These are phyloP conservation scores for Kluyveromyces starmeri DNA, from an alignment of 805 yeast species.

Conservation along the genomic window DNA sequence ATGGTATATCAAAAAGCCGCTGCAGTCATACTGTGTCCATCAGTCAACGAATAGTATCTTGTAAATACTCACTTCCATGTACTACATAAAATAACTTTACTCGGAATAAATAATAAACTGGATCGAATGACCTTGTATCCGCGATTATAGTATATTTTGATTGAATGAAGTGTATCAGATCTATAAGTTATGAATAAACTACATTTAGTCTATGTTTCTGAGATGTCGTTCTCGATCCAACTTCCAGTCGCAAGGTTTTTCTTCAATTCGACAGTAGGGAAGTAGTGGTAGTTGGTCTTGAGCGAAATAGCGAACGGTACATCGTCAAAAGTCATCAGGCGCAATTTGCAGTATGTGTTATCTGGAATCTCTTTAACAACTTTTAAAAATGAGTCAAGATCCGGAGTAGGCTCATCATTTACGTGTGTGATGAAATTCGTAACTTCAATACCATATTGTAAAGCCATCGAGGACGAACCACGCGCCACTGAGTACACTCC, in stretches of 20 bases:
- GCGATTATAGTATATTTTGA: no score
- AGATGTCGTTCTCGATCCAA: constrained; percentile 47
- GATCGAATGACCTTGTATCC: no score
- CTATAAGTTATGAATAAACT: no score
- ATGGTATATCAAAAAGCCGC: no score
- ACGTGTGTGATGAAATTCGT: constrained; percentile 87
- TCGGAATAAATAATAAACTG: no score
- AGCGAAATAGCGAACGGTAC: constrained; percentile 80
- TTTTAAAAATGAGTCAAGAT: constrained; percentile 54
- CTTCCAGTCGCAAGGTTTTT: constrained; percentile 38
- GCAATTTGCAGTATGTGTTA: constrained; percentile 68
- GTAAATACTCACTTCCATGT: no score
- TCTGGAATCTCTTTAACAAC: constrained; percentile 69
- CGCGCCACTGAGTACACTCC: constrained; percentile 74
- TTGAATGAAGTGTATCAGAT: no score
- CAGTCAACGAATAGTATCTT: no score
- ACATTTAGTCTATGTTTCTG: constrained; percentile 1
- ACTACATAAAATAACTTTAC: no score
- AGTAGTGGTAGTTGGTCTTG: constrained; percentile 83
- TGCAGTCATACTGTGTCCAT: no score
- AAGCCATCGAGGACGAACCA: constrained; percentile 77
- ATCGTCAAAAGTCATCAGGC: constrained; percentile 77
- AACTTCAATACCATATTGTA: constrained; percentile 67
- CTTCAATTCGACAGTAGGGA: constrained; percentile 59
- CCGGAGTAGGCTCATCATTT: constrained; percentile 65